Base-by-base conservation (phyloP, 108 stramenopile genomes). In the Nannochloropsis salina region DNA sequence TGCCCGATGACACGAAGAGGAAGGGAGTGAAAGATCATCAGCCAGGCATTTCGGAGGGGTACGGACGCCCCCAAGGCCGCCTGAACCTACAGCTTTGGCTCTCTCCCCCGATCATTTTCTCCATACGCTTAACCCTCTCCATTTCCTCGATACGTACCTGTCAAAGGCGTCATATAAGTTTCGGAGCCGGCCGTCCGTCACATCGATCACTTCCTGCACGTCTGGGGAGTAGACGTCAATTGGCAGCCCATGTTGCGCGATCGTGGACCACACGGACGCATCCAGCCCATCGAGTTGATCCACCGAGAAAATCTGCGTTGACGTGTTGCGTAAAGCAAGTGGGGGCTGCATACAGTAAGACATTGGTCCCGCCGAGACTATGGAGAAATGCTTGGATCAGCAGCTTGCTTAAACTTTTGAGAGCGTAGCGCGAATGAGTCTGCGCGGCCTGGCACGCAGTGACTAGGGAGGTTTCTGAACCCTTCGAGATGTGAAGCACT, bases 121-220 rank as follows among this genome's bases (percentile, higher is more conserved):
- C 15, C 47, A 12, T 1, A 12, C 47, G 12, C 47, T 0, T 15
- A 51, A 15, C 1, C 47, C 47, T 15, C 47, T 1, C 47, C 47
- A 0, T 51, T 12, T 0, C 47, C 15, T n/a, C 61, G 15, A 74
- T n/a, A 74, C 61, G 61, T 74, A 74, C 61, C 61, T 74, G 61
- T 74, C 61, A 6, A 74, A 74, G 61, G 61, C 61, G n/a, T 74
- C 61, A 3, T 74, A 74, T 2, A 74, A 74, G n/a, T 74, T 74
- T n/a, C 61, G 61, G 20, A 74, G n/a, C 61, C 61, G 61, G 15
- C 61, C 61, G n/a, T 74, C 61, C 61, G 61, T 74, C 4, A 74
- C 61, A 74, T 74, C 61, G 6, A 74, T 74, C 61, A 74, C 61
- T 74, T 74, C 61, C 61, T 74, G 61, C 20, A 74, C n/a, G n/a